phyloP scores from a whole-genome alignment of 1,139 yeast genomes.

The Arxiozyma heterogenica region DNA sequence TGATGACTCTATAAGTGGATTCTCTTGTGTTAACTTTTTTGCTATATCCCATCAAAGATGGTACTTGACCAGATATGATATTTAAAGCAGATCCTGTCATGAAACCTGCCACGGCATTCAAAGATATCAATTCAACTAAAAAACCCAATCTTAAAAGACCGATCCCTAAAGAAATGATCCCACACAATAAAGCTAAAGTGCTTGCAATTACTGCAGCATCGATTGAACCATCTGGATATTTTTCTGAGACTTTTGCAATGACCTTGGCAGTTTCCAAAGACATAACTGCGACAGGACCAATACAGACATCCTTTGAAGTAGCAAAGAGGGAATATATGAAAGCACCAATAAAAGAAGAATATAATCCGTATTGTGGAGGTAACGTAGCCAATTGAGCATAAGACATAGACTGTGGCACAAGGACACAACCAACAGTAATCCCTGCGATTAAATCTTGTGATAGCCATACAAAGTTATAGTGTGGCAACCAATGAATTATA shows the following conservation, averaged over 20 bases:
- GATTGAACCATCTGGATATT: conserved; percentile 25
- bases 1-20: conserved; percentile 59
- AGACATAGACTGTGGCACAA: conserved; percentile 94
- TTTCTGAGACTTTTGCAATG: conserved; percentile 51
- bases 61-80: conserved; percentile 78
- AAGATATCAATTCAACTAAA: conserved; percentile 76
- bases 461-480: conserved; percentile 73
- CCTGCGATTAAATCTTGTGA: conserved; percentile 85
- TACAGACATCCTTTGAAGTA: conserved; percentile 89
- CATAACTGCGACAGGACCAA: conserved; percentile 98
- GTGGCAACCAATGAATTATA: conserved; percentile 68
- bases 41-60: conserved; percentile 72
- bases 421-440: conserved; percentile 82
- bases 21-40: conserved; percentile 61
- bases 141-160: conserved; percentile 83
- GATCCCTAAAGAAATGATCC: conserved; percentile 71
- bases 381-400: conserved; percentile 83
- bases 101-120: conserved; percentile 90
- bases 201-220: conserved; percentile 69
- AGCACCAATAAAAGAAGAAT: conserved; percentile 89
- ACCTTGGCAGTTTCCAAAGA: conserved; percentile 78
- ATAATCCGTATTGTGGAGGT: conserved; percentile 75
- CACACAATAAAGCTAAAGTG: conserved; percentile 69
- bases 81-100: conserved; percentile 90
- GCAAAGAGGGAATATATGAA: conserved; percentile 84